Evolutionary conservation across 2,329 filamentous ascomycete genomes (phyloP), one percentile per base, ranked within the genome.

Genomic region (Talaromyces sp.): DNA sequence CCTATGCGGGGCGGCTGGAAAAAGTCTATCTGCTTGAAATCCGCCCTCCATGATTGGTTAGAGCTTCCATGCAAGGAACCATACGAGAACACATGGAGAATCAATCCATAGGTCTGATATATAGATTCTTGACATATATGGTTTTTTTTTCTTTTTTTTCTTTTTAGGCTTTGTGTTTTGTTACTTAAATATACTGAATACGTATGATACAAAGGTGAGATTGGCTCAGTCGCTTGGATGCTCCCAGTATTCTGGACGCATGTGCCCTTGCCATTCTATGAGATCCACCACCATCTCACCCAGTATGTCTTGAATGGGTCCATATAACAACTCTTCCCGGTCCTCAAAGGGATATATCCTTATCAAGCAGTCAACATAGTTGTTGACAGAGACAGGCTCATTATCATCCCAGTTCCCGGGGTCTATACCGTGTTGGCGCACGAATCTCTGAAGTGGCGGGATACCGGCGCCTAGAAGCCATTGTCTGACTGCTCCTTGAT

Each of bases 391-490:
- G 18, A 69, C 70, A 55, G 70, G 71, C 56, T 77, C 74, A 14
- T 72, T 64, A 5, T 74, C 72, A 7, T 71, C 71, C 77, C 77
- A 79, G 50, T 79, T 79, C 2, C 76, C 77, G 5, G 74, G 72
- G 60, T 79, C 77, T 33, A 79, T 71, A 5, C 77, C 77, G 52
- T 78, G 71, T 48, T 76, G 70, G 23, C 68, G 66, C 16, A 79
- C 64, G 58, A 77, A 79, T 12, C 68, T 71, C 21, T 71, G 69
- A n/a, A 79, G 65, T 7, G 68, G 67, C 18, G 72, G 69, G 52
- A 78, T 62, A 1, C 75, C 76, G 46, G 73, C 68, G 14, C 67
- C 69, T 7, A 73, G 58, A 11, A 76, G 68, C 73, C 73, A 77
- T 40, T 71, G 68, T 61, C 74, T 68, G 28, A 76, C 67, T 7